Conservation (phyloP, 2,329 filamentous ascomycete species). For the Zarea fungicola region DNA sequence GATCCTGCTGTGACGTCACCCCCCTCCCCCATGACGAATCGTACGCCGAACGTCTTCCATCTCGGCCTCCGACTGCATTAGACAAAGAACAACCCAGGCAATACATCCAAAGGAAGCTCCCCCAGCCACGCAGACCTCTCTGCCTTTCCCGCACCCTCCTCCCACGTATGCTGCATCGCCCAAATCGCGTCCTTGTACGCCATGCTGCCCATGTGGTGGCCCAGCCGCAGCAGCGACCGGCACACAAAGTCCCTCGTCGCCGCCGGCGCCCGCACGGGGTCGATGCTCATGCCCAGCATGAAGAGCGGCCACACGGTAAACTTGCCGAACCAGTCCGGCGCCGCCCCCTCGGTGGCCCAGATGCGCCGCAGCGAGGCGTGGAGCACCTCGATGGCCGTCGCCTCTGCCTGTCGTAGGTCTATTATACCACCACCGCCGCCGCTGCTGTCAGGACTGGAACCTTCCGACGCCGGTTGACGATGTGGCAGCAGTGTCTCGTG, state of each 20-base stretch:
- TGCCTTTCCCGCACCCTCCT: neutral
- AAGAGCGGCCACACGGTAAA: conserved; percentile 13
- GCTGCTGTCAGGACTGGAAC: neutral
- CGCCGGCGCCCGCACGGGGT: neutral
- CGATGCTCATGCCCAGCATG: conserved; percentile 9
- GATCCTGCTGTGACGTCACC: neutral
- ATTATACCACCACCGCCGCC: neutral
- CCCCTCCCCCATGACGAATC: neutral
- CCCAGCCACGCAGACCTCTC: neutral
- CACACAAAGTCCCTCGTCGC: conserved; percentile 3
- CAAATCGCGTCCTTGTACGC: conserved; percentile 8
- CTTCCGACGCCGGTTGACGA: too few relatives aligned
- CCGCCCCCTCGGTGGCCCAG: conserved; percentile 5
- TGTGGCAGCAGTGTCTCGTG: too few relatives aligned
- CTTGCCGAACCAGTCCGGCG: conserved; percentile 12
- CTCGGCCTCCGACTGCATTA: too few relatives aligned
- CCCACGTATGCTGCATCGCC: conserved; percentile 7
- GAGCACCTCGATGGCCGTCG: neutral
- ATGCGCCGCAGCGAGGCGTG: neutral
- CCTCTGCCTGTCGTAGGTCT: neutral
- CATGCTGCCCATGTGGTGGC: conserved; percentile 8
- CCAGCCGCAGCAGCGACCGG: conserved; percentile 4
- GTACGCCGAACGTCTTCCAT: too few relatives aligned
- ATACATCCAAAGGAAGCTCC: conserved; percentile 3
- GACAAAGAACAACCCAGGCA: conserved; percentile 10